A percentile compares a stretch with the other conserved stretches of the same genome.
Evolutionary conservation across 805 yeast species (phyloP).

Genomic region (Suhomyces canberraensis): DNA sequence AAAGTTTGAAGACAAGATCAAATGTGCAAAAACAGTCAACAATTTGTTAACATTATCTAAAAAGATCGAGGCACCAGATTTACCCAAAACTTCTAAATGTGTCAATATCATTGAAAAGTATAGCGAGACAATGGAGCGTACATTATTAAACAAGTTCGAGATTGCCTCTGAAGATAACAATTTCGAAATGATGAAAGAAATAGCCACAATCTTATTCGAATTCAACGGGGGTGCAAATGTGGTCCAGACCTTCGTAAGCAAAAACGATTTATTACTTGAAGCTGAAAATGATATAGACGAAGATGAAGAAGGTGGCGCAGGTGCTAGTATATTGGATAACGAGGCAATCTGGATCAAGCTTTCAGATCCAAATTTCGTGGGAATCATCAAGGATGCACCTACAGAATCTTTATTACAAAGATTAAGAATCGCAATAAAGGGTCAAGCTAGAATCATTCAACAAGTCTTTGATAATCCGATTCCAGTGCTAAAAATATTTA

Average conservation of each 20-base stretch:
- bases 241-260: constrained; percentile 76
- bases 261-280: constrained; percentile 65
- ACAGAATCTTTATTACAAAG: constrained; percentile 55
- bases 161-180: constrained; percentile 70
- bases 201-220: constrained; percentile 69
- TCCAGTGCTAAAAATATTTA: constrained; percentile 63
- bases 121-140: constrained; percentile 73
- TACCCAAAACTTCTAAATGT: constrained; percentile 42
- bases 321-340: constrained; percentile 35
- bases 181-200: constrained; percentile 66
- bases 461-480: constrained; percentile 72
- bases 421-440: constrained; percentile 51
- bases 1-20: constrained; percentile 48
- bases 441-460: constrained; percentile 70
- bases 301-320: constrained; percentile 14
- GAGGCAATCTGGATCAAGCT: constrained; percentile 57
- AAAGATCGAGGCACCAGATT: constrained; percentile 56
- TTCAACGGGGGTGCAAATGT: constrained; percentile 85
- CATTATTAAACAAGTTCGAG: constrained; percentile 66
- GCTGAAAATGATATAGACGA: constrained; percentile 26
- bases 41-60: constrained; percentile 62
- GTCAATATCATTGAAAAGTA: constrained; percentile 56
- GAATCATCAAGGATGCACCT: constrained; percentile 47
- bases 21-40: constrained; percentile 67
- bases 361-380: constrained; percentile 54